Evolutionary conservation across 2,329 filamentous ascomycete species (phyloP), one percentile per base, ranked within the genome.

Genomic region (Cytospora leucostoma): DNA sequence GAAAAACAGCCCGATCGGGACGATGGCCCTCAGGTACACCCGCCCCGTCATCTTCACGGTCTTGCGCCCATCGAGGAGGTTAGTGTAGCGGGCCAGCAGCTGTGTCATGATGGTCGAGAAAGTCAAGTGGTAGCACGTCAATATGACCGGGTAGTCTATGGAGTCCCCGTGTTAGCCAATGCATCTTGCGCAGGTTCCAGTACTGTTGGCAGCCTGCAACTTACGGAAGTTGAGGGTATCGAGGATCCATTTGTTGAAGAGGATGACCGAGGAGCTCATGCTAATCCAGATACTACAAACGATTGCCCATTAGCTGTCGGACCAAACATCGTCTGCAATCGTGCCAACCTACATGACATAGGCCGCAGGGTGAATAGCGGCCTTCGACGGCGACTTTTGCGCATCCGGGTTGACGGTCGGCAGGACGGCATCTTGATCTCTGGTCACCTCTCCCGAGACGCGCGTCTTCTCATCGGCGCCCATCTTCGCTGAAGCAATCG

Each of bases 171-270:
- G 75, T 67, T 44, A 65, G 63, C 33, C 56, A 27, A 59, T 52
- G 50, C 44, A 35, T 27, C 32, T 17, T n/a, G 21, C 59, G 50
- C 11, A 50, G n/a, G 38, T 50, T 32, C 44, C 21, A 10, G 35
- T 15, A 7, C 7, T 21, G 56, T n/a, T 21, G 19, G 61, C 51
- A 21, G 19, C 15, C 49, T 38, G 55, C 40, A 68, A 76, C 88
- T 82, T 84, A 92, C 89, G 85, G 82, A 97, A 97, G 67, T 91
- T 84, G 67, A 89, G 84, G 47, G 89, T 93, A 72, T 94, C 88
- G 67, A 98, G 85, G 72, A 99, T 92, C 87, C 92, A 97, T 86
- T 99, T 99, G 88, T 99, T 98, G 89, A 97, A 98, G 67, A 99
- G 83, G 76, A 99, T 99, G 74, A 98, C 93, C 71, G 90, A 92